Conservation (phyloP, 2,329 filamentous ascomycete species). For the Nemania bipapillata region DNA sequence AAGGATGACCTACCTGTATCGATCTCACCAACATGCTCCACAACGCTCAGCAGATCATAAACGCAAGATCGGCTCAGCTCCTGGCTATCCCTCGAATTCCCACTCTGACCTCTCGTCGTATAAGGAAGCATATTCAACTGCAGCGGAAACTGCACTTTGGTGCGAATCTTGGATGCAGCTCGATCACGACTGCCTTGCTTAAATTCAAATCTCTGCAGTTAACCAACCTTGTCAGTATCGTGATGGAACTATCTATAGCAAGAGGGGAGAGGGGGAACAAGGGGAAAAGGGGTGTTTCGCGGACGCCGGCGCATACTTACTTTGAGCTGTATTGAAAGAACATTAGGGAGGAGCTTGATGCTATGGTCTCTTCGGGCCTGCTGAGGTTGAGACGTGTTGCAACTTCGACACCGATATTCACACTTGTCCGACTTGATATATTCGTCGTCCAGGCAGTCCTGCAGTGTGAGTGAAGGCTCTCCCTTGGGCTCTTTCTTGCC, state of each 20-base stretch:
- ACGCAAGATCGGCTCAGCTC: constrained; percentile 74
- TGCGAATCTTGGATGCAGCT: constrained; percentile 86
- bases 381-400: constrained; percentile 78
- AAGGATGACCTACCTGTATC: constrained; percentile 71
- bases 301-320: constrained; percentile 59
- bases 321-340: constrained; percentile 92
- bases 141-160: constrained; percentile 84
- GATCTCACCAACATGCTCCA: constrained; percentile 92
- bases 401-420: constrained; percentile 87
- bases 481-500: constrained; percentile 65
- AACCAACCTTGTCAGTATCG: constrained; percentile 6
- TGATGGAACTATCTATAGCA: not conserved
- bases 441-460: constrained; percentile 82
- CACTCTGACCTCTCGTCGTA: constrained; percentile 72
- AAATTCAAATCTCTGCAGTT: constrained; percentile 75
- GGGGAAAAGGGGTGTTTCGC: not conserved
- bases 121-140: constrained; percentile 92
- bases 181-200: constrained; percentile 71
- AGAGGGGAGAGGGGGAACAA: not conserved
- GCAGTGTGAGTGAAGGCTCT: constrained; percentile 65
- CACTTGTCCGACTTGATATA: constrained; percentile 89
- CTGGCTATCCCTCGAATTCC: constrained; percentile 62
- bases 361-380: constrained; percentile 85
- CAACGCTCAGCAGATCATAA: constrained; percentile 88
- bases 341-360: constrained; percentile 86